Evolutionary conservation across 805 yeast genomes (phyloP), one percentile per base, ranked within the genome.

Genomic region (Nakazawaea anatomiae): DNA sequence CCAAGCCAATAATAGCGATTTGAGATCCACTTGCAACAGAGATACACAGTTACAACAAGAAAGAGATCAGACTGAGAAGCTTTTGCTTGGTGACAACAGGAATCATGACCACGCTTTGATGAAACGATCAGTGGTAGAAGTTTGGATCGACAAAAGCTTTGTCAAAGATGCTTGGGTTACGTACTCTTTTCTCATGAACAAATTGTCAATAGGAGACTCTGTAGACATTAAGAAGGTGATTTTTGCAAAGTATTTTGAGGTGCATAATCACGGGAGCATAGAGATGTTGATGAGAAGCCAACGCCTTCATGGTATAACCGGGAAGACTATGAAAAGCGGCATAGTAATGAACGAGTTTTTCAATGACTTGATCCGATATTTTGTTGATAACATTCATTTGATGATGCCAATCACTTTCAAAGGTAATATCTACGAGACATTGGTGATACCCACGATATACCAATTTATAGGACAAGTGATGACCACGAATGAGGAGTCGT

Each of bases 121-220:
- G 25, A 18, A 2, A 18, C 25, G 25, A 2, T 3, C 25, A 18
- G 35, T 32, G 11, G 40, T 34, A n/a, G 51, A 60, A 39, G 53
- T 68, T 11, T 68, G 71, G 72, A 62, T 68, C 29, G 69, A 67
- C 51, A 65, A 67, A 18, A 55, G 65, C 28, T 51, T 68, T 47
- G 58, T 58, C 34, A 55, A 58, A 29, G 66, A 64, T 51, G 71
- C 70, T 4, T 43, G 58, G 28, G 46, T 64, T 39, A 67, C 72
- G 3, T 45, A 10, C 8, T 32, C 14, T 10, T 1, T 66, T 60
- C 46, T 61, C 59, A 42, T 54, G 58, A 4, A 46, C 61, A 25
- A 46, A 57, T 6, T 66, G 64, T 55, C 56, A 4, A 49, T 54
- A 1, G 47, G 51, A 9, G 57, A 58, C 14, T 58, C 61, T 62